Base-by-base conservation (phyloP, 805 yeast genomes). In the Saccharomycopsis malanga region DNA sequence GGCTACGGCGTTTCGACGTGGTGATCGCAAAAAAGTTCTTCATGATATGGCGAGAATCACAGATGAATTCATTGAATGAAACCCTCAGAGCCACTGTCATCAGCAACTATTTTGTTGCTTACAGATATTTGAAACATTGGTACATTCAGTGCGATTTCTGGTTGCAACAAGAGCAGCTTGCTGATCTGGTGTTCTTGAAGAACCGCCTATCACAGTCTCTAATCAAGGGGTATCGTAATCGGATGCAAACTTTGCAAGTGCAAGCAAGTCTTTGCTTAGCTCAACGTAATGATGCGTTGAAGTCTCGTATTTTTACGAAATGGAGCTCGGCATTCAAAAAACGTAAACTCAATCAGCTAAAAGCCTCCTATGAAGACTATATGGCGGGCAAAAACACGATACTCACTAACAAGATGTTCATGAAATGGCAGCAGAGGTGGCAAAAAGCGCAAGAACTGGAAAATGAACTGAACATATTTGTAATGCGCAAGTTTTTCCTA, bases 121-220 rank as follows among this genome's bases (percentile, higher is more conserved):
- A 12, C 23, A 35, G 36, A 17, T 14, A 10, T 15, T 27, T 51
- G 12, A 39, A 45, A 21, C 21, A 22, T 4, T 51, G 54, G 54
- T 17, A 39, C 23, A 27, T n/a, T n/a, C 9, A 27, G 45, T 1
- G 12, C 27, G 24, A 23, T 4, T n/a, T 15, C n/a, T 41, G 43
- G 42, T n/a, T 34, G 5, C 29, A 34, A 17, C 40, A 34, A 36
- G 25, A 9, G 10, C 29, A 18, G 10, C n/a, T 32, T 14, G 49
- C 49, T 12, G 49, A 45, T 23, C 7, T 32, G 10, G n/a, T 45
- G 12, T 45, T 39, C 22, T 7, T 45, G 49, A 39, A 34, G 22
- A 39, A 45, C 24, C 30, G 21, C 14, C 14, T 27, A 10, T 10
- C 4, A 3, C 18, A 17, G 21, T 29, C 21, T 12, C 32, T 45